Evolutionary conservation across 768 basidiomycete species (phyloP).

Genomic region (Gymnopilus junonius): DNA sequence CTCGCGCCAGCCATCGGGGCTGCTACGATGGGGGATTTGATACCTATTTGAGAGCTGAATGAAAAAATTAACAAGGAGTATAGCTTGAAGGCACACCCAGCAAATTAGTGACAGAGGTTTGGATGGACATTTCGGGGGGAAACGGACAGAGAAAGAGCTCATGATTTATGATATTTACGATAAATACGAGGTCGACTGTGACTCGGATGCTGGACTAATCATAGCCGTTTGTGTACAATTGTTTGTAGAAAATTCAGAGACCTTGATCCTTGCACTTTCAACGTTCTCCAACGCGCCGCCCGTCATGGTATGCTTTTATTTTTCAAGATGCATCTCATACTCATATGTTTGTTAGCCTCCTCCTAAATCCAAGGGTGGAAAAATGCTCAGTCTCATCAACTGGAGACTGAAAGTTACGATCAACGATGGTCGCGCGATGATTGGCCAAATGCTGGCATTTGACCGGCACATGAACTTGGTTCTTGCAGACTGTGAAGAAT

Average conservation of each 20-base stretch:
- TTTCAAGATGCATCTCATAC: slow-evolving; percentile 3
- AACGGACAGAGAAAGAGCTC: not conserved
- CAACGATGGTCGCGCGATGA: slow-evolving; percentile 94
- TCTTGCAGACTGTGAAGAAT: slow-evolving; percentile 97
- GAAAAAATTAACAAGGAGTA: not conserved
- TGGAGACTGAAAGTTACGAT: slow-evolving; percentile 97
- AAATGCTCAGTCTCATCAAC: slow-evolving; percentile 97
- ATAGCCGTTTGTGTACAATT: slow-evolving; percentile 18
- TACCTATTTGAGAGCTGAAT: slow-evolving; percentile 37
- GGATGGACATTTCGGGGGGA: slow-evolving; percentile 4
- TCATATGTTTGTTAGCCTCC: slow-evolving; percentile 65
- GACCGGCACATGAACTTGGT: slow-evolving; percentile 99
- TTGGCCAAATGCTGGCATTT: slow-evolving; percentile 99
- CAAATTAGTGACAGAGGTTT: slow-evolving; percentile 52
- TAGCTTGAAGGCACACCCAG: slow-evolving; percentile 43
- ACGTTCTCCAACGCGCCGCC: slow-evolving; percentile 34
- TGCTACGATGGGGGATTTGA: slow-evolving; percentile 61
- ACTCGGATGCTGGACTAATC: not conserved
- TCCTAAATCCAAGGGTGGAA: slow-evolving; percentile 96
- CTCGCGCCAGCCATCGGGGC: slow-evolving; percentile 76
- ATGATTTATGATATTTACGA: not conserved
- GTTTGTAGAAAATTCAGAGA: slow-evolving; percentile 21
- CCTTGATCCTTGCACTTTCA: slow-evolving; percentile 17
- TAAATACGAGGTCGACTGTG: too few relatives aligned
- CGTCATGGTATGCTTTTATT: slow-evolving; percentile 55